Conservation (phyloP, 768 basidiomycete genomes). For the Pilatotrama ljubarskyi region DNA sequence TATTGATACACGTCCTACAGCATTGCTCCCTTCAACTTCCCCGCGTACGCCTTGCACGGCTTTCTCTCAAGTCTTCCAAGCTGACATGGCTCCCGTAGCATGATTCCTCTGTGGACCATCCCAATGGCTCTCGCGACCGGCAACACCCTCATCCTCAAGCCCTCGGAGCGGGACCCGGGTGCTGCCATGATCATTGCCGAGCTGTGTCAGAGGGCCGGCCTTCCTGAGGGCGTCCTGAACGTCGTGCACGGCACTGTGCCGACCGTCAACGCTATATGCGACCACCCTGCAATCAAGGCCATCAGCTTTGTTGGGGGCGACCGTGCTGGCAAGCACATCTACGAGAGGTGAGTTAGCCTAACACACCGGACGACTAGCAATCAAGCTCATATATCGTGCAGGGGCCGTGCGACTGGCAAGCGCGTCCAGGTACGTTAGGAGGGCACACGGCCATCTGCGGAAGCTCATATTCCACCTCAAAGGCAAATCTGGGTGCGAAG, state of each 20-base stretch:
- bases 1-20: slow-evolving; percentile 34
- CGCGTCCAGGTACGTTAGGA: slow-evolving; percentile 64
- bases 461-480: neutral
- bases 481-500: slow-evolving; percentile 93
- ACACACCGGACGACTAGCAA: neutral
- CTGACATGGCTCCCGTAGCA: slow-evolving; percentile 41
- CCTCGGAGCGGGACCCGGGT: slow-evolving; percentile 95
- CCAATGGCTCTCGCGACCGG: slow-evolving; percentile 87
- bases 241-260: slow-evolving; percentile 88
- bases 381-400: slow-evolving; percentile 28
- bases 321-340: slow-evolving; percentile 91
- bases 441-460: no score
- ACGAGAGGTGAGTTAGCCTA: slow-evolving; percentile 61
- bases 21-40: slow-evolving; percentile 88
- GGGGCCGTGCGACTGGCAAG: slow-evolving; percentile 85
- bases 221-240: slow-evolving; percentile 88
- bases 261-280: slow-evolving; percentile 93
- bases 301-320: slow-evolving; percentile 98
- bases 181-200: slow-evolving; percentile 98
- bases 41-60: slow-evolving; percentile 64
- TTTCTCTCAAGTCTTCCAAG: neutral
- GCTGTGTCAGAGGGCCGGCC: slow-evolving; percentile 82
- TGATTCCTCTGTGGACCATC: slow-evolving; percentile 98
- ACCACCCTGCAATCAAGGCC: slow-evolving; percentile 87
- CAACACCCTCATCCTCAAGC: slow-evolving; percentile 93